Base-by-base conservation (phyloP, 345 rosid species). In the Citrus maxima region DNA sequence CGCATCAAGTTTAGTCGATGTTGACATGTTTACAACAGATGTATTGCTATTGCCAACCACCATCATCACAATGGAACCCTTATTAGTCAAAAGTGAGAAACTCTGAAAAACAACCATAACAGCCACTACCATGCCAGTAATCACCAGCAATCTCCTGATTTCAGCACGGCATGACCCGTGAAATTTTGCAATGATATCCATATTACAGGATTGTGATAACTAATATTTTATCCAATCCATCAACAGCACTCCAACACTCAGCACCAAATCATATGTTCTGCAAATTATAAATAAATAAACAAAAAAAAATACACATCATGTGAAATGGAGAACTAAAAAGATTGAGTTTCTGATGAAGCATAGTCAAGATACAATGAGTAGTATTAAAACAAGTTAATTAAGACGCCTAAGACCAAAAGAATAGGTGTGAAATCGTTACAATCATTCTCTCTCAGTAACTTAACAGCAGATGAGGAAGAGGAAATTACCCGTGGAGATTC, bases 111-210 rank as follows among this genome's bases (percentile, higher is more conserved):
- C 27, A 61, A 87, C 79, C 42, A 84, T 60, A 65, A 82, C 75
- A 60, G 84, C 73, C 68, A 89, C 78, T 22, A 73, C 86, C 58
- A 85, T 49, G 22, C 84, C 74, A n/a, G 85, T 67, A 27, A 90
- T 67, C 32, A 83, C 63, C 76, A 90, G 75, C 80, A 88, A 69
- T 78, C 89, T 91, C 73, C 94, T 67, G 69, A 86, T 82, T 70
- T 80, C 86, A n/a, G 80, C 83, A 37, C 63, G 85, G 70, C 80
- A 82, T 30, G 84, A 67, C 68, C 87, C 82, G 74, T 55, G 84
- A 59, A 80, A 60, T 58, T 63, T 34, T 34, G 65, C 72, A 78
- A 65, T 16, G 4, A 84, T 58, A 51, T 77, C 85, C 94, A 90
- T 89, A 54, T 30, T 80, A 70, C 21, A 12, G 16, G 60, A 77